Conservation (phyloP, 345 rosid species). For the Pugionium dolabratum region DNA sequence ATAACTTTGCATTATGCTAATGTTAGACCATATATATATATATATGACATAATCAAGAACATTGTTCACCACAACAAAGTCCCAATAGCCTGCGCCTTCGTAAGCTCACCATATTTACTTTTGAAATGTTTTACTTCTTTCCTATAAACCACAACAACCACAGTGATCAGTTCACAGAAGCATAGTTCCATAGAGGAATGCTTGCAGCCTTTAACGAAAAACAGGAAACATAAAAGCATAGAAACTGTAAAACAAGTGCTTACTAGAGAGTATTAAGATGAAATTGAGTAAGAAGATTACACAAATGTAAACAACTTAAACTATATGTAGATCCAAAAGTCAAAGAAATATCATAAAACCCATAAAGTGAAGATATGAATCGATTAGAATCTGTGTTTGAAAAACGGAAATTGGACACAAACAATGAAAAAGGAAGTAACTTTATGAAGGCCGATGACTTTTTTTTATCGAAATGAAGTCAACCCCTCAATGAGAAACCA, state of each 20-base stretch:
- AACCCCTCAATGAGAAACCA: conserved; percentile 47
- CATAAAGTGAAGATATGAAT: no score
- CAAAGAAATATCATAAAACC: no score
- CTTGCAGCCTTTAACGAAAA: background rate
- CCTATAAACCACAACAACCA: conserved; percentile 33
- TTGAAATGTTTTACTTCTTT: conserved; percentile 31
- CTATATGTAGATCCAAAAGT: no score
- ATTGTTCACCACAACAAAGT: conserved; percentile 78
- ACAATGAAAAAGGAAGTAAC: no score
- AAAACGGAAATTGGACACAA: no score
- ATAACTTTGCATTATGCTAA: background rate
- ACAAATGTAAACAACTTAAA: no score
- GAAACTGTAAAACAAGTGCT: conserved; percentile 1
- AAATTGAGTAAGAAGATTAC: no score
- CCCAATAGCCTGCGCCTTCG: conserved; percentile 88
- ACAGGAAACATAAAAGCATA: background rate
- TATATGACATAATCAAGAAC: conserved; percentile 15
- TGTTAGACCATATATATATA: background rate
- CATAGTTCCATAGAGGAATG: conserved; percentile 1
- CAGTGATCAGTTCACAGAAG: conserved; percentile 36
- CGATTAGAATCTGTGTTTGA: no score
- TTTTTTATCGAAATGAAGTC: conserved; percentile 53
- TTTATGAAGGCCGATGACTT: no score
- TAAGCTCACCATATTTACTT: conserved; percentile 78
- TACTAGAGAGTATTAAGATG: background rate